Evolutionary conservation across 1,284 basidiomycete genomes (phyloP).

Genomic region (Cryptococcus sp.): DNA sequence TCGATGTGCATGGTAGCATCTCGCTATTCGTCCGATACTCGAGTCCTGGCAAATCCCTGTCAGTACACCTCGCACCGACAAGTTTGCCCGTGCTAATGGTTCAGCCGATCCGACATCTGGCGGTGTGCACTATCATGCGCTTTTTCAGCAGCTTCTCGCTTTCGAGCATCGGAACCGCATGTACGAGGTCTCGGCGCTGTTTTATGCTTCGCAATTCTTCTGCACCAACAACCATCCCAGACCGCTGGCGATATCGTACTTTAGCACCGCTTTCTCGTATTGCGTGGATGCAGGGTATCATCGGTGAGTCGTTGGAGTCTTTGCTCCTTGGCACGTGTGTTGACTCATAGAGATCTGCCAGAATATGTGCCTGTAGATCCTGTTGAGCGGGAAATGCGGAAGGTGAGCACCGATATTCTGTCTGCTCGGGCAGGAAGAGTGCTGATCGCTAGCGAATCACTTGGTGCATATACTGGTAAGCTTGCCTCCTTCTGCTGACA

Average conservation of each 20-base stretch:
- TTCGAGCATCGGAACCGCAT: constrained; percentile 2
- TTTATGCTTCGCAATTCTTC: constrained; percentile 4
- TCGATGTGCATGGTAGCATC: constrained; percentile 4
- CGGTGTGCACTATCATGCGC: constrained; percentile 1
- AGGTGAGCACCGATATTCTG: neutral
- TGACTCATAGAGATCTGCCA: constrained; percentile 1
- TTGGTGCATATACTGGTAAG: constrained; percentile 2
- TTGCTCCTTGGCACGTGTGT: neutral
- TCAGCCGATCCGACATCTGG: constrained; percentile 2
- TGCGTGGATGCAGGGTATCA: constrained; percentile 4
- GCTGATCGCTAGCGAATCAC: neutral
- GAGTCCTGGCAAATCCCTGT: neutral
- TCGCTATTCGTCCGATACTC: constrained; percentile 1
- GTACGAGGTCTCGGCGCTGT: constrained; percentile 2
- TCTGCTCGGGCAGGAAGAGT: neutral
- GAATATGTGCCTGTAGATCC: constrained; percentile 1
- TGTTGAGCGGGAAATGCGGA: constrained; percentile 2
- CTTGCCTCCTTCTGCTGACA: neutral
- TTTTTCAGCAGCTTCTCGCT: constrained; percentile 2
- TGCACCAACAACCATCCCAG: constrained; percentile 2
- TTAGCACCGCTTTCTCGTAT: constrained; percentile 3
- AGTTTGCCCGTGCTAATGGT: neutral
- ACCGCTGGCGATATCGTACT: constrained; percentile 3
- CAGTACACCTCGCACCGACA: neutral
- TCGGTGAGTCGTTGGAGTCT: neutral